Conservation (phyloP, 441 rosid species). For the Populus hybrid region DNA sequence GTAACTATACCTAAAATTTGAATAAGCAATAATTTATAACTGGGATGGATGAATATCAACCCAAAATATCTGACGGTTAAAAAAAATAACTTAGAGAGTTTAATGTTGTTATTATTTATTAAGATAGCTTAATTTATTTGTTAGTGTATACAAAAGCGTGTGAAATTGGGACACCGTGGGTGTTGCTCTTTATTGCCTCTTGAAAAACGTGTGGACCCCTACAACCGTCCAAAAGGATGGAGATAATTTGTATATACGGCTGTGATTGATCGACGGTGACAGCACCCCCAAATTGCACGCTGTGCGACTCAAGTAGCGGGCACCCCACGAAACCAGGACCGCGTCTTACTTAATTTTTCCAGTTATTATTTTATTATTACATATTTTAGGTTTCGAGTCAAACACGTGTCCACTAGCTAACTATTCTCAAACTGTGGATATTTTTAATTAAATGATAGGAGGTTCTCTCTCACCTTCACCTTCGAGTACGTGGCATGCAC, state of each 20-base stretch:
- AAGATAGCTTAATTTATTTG: neutral
- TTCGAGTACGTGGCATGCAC: neutral
- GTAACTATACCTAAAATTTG: too few relatives aligned
- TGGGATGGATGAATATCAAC: too few relatives aligned
- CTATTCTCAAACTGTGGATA: slow-evolving; percentile 8
- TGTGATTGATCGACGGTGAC: slow-evolving; percentile 37
- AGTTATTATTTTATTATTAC: neutral
- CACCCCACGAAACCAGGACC: slow-evolving; percentile 35
- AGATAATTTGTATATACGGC: slow-evolving; percentile 13
- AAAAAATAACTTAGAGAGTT: neutral
- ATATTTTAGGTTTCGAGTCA: neutral
- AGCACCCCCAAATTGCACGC: slow-evolving; percentile 15
- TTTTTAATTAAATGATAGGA: neutral
- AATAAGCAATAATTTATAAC: too few relatives aligned
- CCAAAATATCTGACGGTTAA: neutral
- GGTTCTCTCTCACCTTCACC: too few relatives aligned
- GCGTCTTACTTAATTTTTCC: slow-evolving; percentile 22
- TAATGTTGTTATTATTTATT: too few relatives aligned
- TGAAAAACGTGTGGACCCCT: slow-evolving; percentile 28
- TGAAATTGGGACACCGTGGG: slow-evolving; percentile 8
- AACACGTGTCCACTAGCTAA: neutral
- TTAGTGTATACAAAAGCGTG: neutral
- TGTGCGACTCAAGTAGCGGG: slow-evolving; percentile 22
- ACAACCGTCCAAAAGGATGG: neutral
- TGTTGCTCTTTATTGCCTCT: slow-evolving; percentile 6